Percentiles rank a stretch among this genome's conserved stretches.
phyloP scores from a whole-genome alignment of 495 filamentous ascomycete species.

The Sordaria brevicollis region DNA sequence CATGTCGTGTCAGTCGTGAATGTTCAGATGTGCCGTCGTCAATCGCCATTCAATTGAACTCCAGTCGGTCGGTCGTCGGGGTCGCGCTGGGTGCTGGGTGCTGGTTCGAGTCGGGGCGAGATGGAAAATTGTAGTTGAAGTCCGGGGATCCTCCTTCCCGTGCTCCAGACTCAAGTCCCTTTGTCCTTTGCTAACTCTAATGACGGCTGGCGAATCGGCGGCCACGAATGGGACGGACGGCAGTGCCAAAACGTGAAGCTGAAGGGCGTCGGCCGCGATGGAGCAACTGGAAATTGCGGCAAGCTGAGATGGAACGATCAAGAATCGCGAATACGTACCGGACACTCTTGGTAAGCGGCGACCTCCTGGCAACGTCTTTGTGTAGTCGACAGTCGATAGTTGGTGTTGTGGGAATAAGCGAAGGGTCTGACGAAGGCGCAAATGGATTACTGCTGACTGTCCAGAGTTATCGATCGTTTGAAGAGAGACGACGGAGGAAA shows the following conservation, averaged over 20 bases:
- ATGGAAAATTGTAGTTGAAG: not conserved
- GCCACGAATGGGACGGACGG: not conserved
- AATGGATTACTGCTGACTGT: not conserved
- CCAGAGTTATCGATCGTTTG: not conserved
- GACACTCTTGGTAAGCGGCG: not conserved
- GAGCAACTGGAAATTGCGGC: not conserved
- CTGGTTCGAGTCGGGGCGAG: not conserved
- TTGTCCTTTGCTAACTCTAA: not conserved
- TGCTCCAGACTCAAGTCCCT: too few relatives aligned
- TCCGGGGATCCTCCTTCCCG: not conserved
- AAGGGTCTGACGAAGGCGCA: not conserved
- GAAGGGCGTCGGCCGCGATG: not conserved
- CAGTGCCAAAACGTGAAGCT: not conserved
- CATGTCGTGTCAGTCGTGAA: conserved; percentile 18
- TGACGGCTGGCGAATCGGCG: not conserved
- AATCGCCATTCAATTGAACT: not conserved
- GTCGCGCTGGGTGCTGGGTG: not conserved
- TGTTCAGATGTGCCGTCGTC: not conserved
- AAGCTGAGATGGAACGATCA: not conserved
- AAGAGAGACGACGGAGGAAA: not conserved
- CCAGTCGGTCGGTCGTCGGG: not conserved
- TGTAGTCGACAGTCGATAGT: not conserved
- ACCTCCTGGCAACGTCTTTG: not conserved
- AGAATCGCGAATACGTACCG: not conserved
- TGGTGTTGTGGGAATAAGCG: not conserved